These are phyloP conservation scores for Chrysosporium keratinophilum DNA, from an alignment of 2,329 filamentous ascomycete genomes.

Conservation along the genomic window DNA sequence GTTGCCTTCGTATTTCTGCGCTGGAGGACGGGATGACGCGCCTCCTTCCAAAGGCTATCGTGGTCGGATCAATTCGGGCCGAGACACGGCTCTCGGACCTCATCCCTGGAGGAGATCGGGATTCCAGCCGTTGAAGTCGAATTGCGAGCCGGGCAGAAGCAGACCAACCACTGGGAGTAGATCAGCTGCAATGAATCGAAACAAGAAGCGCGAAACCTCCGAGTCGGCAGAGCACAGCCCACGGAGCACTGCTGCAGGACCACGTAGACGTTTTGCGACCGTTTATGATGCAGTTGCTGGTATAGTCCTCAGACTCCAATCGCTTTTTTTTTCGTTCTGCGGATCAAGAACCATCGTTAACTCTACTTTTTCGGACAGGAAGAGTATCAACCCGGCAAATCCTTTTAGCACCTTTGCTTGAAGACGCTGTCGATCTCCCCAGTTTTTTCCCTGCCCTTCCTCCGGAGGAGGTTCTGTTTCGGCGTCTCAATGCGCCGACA, in stretches of 20 bases:
- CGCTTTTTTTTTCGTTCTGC: not conserved
- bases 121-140: not conserved
- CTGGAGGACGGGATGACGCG: too few species aligned
- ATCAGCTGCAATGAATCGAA: not conserved
- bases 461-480: constrained; percentile 51
- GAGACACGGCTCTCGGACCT: not conserved
- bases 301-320: constrained; percentile 19
- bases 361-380: constrained; percentile 27
- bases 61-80: constrained; percentile 1
- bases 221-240: not conserved
- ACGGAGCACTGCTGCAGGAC: not conserved
- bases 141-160: not conserved
- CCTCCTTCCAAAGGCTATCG: not conserved
- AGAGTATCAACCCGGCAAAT: constrained; percentile 37
- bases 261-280: constrained; percentile 32
- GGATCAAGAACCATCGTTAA: not conserved
- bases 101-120: too few species aligned
- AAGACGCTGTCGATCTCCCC: constrained; percentile 28
- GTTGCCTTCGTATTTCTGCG: too few species aligned
- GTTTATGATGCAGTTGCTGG: constrained; percentile 52
- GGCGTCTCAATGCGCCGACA: constrained; percentile 40
- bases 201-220: not conserved
- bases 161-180: not conserved
- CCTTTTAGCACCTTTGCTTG: constrained; percentile 17
- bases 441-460: constrained; percentile 33